These are phyloP conservation scores for Suhomyces guaymorum DNA, from an alignment of 1,139 yeast genomes.

Conservation along the genomic window DNA sequence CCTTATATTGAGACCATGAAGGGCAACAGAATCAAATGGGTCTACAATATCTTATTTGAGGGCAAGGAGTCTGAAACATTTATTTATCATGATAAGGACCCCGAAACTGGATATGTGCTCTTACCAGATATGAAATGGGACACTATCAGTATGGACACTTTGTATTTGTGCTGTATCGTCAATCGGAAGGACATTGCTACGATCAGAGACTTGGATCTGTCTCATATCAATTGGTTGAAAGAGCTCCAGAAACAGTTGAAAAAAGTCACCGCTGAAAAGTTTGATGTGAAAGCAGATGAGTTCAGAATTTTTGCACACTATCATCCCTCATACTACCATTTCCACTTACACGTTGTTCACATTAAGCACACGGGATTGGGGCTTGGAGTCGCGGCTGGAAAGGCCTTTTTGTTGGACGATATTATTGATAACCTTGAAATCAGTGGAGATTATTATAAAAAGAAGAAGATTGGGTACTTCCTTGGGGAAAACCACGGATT, in stretches of 20 bases:
- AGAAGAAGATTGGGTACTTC: constrained; percentile 51
- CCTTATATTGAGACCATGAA: constrained; percentile 80
- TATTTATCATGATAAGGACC: constrained; percentile 60
- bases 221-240: constrained; percentile 60
- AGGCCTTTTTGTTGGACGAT: constrained; percentile 80
- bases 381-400: constrained; percentile 71
- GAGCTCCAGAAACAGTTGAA: constrained; percentile 46
- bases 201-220: constrained; percentile 66
- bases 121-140: constrained; percentile 96
- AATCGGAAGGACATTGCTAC: constrained; percentile 70
- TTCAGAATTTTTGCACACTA: constrained; percentile 81
- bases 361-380: constrained; percentile 72
- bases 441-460: constrained; percentile 47
- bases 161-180: constrained; percentile 80
- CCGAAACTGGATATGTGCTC: constrained; percentile 56
- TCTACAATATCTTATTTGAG: constrained; percentile 73
- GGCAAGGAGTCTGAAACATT: constrained; percentile 87
- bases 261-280: constrained; percentile 47
- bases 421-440: constrained; percentile 68
- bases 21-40: constrained; percentile 87
- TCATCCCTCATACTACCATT: constrained; percentile 95
- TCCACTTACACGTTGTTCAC: constrained; percentile 90
- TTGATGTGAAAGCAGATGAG: constrained; percentile 43
- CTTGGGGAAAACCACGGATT: constrained; percentile 79
- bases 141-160: constrained; percentile 60